Base-by-base conservation (phyloP, 176 grass and related monocot species). In the Dactylis glomerata region DNA sequence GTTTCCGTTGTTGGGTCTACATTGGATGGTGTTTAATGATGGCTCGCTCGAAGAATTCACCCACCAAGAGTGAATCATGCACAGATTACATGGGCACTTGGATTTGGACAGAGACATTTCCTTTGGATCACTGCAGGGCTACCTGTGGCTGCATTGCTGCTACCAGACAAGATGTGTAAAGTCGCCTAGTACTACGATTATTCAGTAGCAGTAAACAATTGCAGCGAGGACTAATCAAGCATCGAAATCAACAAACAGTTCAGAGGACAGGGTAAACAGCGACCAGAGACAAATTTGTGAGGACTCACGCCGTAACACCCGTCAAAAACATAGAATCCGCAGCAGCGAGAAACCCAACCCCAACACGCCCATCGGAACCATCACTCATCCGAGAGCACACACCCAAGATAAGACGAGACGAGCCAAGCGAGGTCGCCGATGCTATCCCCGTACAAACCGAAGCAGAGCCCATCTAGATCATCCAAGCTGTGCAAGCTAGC, bases 321-420 rank as follows among this genome's bases (percentile, higher is more conserved):
- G 47, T 3, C 49, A 34, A 56, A 36, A 45, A 26, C 47, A 24
- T 16, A 8, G 40, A 59, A 72, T 82, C 54, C 26, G 14, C 51
- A 49, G 14, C 51, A 49, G 70, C 83, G 88, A 69, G 49, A 32
- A 82, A 24, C 63, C 78, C 68, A 81, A 27, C 58, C 82, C 77
- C 77, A 37, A 8, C 46, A 54, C 6, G 16, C 47, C 10, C 36
- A 10, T 1, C 58, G 22, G 80, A 49, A 50, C 32, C 24, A 59
- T 10, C 19, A n/a, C 3, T 15, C 77, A 32, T 51, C n/a, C 62
- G 49, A 31, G 37, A 49, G 66, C 47, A 75, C 45, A 58, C 42
- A 75, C 17, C 19, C 76, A 42, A 78, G 27, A 62, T 11, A 30
- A 73, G 42, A 10, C 63, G 8, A 71, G 31, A 65, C 23, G 31